Evolutionary conservation across 1,139 yeast species (phyloP), one percentile per base, ranked within the genome.

Genomic region (Yamadazyma buinensis): DNA sequence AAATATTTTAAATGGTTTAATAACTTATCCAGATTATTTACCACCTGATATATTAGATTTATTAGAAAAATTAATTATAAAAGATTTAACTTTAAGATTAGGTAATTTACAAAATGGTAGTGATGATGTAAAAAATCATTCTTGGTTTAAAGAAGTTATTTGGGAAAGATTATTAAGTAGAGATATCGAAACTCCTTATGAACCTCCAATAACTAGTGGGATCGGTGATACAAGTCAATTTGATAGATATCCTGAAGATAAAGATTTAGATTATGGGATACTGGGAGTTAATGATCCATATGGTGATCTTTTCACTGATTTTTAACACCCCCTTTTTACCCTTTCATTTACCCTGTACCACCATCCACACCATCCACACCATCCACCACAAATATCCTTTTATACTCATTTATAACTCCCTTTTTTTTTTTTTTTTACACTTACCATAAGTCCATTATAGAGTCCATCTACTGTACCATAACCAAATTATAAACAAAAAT

Each of bases 151-250:
- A 42, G 82, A 76, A 49, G 82, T 76, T 15, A 73, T 75, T 7
- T 76, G 82, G 82, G 80, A 75, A 39, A 71, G 74, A 52, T 57
- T 76, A 36, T 57, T 75, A 39, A 67, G 73, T 21, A 73, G 76
- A 41, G 79, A 75, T 48, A 76, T 76, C 26, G 82, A 76, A 48
- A 76, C 81, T 23, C 82, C 82, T 2, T 76, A 76, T 49, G 82
- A 76, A 50, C 82, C 82, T 14, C 79, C 80, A 21, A 76, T 76
- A 40, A 75, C 80, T 14, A 69, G 76, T 28, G 81, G 81, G 18
- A 78, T 74, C 10, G 82, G 82, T 34, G 82, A 76, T 49, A 64
- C 77, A n/a, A 72, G 79, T n/a, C 73, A 72, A 48, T 76, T 75
- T 46, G 81, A 76, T 46, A 67, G 67, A 40, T 76, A 76, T 43